Evolutionary conservation across 305 asterid species (phyloP), one percentile per base, ranked within the genome.

Genomic region (Fraxinus xanthoxyloides): DNA sequence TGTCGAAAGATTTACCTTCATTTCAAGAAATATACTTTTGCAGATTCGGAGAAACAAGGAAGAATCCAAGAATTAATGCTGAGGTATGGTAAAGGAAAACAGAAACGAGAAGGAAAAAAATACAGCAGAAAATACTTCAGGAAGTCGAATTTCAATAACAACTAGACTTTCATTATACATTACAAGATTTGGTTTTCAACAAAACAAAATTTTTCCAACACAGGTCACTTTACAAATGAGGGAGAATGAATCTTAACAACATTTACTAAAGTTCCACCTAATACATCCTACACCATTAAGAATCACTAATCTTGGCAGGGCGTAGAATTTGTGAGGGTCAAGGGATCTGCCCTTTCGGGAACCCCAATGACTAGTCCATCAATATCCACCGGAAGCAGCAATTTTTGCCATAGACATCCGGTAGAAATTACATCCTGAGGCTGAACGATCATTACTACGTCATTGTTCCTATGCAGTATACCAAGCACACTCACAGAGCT

Each of bases 381-480:
- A 21, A 82, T 40, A 67, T 89, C 90, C 8, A 79, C 79, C 0
- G 92, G 90, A n/a, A 89, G 83, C 40, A 87, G 86, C 51, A 87
- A 79, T 75, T 83, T 87, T 28, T 21, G 70, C 90, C 88, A 87
- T 28, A 77, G 59, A 76, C 89, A 87, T 32, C 90, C 88, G 0
- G 90, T 86, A 4, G 88, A 88, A 69, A 84, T 70, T 30, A 82
- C 38, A 78, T 85, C 90, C n/a, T 74, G 82, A 0, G 89, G 91
- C 79, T 81, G 81, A 61, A 80, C 85, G 3, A 89, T 79, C 87
- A 83, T 84, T 69, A 84, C 26, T 10, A 40, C 61, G 46, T 82
- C 84, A 24, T 35, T 80, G 36, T 28, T 75, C 48, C 74, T 86
- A 1, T 72, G 84, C 74, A 87, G 76, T 12, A 87, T 70, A 59